Conservation (phyloP, 352 stramenopile species). For the Globisporangium megalacanthum region DNA sequence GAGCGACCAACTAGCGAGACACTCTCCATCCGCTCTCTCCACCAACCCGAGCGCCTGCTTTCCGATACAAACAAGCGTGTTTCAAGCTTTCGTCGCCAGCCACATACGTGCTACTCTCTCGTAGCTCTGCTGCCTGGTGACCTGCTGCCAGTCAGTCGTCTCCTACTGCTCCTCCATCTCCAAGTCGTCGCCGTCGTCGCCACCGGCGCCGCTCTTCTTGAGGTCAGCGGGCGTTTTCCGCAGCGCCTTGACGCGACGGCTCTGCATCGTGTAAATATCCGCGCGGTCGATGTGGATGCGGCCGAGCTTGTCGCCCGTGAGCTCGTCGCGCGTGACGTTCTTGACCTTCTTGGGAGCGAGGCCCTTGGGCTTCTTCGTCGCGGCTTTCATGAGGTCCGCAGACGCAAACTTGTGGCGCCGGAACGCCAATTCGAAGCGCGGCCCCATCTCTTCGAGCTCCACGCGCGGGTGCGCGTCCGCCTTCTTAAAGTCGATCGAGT, state of each 20-base stretch:
- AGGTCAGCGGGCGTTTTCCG: conserved; percentile 78
- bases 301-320: conserved; percentile 97
- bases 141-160: background rate
- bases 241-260: conserved; percentile 93
- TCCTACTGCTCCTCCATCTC: conserved; percentile 23
- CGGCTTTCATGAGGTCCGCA: conserved; percentile 93
- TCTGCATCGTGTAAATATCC: conserved; percentile 96
- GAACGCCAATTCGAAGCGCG: conserved; percentile 87
- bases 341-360: conserved; percentile 96
- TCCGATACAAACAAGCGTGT: background rate
- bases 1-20: conserved; percentile 13
- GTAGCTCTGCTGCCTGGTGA: background rate
- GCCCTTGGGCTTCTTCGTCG: conserved; percentile 92
- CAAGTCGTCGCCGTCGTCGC: conserved; percentile 23
- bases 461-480: conserved; percentile 81
- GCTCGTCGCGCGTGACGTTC: conserved; percentile 95
- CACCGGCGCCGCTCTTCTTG: conserved; percentile 44
- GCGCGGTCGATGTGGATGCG: conserved; percentile 98
- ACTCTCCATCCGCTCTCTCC: background rate
- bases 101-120: background rate
- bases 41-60: background rate
- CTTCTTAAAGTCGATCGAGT: conserved; percentile 94
- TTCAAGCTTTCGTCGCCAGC: background rate
- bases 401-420: conserved; percentile 94
- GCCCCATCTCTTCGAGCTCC: conserved; percentile 89